Percentiles rank a stretch among this genome's conserved stretches.
phyloP scores from a whole-genome alignment of 805 yeast genomes.

The Saccharomyces eubayanus region DNA sequence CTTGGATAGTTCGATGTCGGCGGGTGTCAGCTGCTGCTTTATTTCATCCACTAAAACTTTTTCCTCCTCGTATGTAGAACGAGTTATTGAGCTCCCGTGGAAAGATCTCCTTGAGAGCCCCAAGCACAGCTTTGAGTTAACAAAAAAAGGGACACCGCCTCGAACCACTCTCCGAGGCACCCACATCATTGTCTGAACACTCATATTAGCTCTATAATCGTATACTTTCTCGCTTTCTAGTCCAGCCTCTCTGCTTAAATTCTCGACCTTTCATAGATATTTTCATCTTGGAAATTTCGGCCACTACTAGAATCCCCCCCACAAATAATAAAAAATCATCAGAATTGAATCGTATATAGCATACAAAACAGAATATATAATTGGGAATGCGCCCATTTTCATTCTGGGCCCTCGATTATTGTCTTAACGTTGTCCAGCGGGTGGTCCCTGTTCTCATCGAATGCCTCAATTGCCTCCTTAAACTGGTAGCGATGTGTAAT shows the following conservation, averaged over 20 bases:
- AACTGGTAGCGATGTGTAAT: constrained; percentile 70
- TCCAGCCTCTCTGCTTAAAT: neutral
- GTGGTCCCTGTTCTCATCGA: constrained; percentile 51
- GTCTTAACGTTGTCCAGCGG: constrained; percentile 66
- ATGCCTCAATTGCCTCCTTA: constrained; percentile 67
- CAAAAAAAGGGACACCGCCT: neutral
- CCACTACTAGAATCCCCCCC: neutral
- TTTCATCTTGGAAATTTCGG: neutral
- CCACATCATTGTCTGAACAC: neutral
- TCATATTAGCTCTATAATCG: neutral
- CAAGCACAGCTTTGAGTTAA: neutral
- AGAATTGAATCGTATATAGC: too few species aligned
- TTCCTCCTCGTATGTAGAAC: constrained; percentile 59
- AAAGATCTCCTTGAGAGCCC: constrained; percentile 5
- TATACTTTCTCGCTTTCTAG: neutral
- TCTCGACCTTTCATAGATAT: neutral
- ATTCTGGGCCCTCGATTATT: constrained; percentile 66
- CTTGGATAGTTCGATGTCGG: constrained; percentile 43
- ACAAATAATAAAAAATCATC: neutral
- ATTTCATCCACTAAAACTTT: constrained; percentile 58
- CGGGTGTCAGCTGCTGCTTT: constrained; percentile 38
- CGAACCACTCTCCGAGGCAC: neutral
- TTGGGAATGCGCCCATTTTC: neutral
- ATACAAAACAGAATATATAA: too few species aligned
- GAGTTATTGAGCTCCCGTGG: constrained; percentile 9